Evolutionary conservation across 2,329 filamentous ascomycete genomes (phyloP).

Genomic region (Xylariaceae sp.): DNA sequence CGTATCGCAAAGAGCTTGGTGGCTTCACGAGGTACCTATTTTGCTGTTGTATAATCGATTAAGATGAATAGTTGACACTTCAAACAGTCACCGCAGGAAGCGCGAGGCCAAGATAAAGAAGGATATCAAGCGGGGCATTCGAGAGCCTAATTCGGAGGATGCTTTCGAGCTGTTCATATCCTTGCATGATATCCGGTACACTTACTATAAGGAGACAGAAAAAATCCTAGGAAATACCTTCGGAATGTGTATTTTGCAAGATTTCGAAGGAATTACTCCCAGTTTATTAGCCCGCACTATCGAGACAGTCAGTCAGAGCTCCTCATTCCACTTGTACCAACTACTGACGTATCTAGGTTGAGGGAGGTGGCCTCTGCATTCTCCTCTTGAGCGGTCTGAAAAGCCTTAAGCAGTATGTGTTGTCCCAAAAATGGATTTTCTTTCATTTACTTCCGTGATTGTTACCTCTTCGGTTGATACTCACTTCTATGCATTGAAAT

Average conservation of each 20-base stretch:
- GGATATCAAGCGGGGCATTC: conserved; percentile 90
- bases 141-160: conserved; percentile 73
- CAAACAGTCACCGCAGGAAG: conserved; percentile 85
- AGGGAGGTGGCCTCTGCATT: conserved; percentile 89
- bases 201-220: conserved; percentile 99
- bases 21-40: conserved; percentile 62
- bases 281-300: conserved; percentile 92
- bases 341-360: conserved; percentile 43
- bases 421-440: too few species aligned
- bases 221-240: conserved; percentile 75
- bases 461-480: too few species aligned
- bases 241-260: conserved; percentile 96
- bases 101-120: conserved; percentile 97
- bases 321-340: neutral
- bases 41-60: too few species aligned
- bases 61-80: neutral
- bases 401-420: conserved; percentile 77
- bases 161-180: conserved; percentile 97
- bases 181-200: conserved; percentile 95
- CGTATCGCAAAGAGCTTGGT: conserved; percentile 95
- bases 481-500: too few species aligned
- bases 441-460: too few species aligned
- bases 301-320: conserved; percentile 61
- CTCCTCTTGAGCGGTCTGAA: conserved; percentile 93
- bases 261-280: conserved; percentile 97